Base-by-base conservation (phyloP, 495 filamentous ascomycete genomes). In the Neurospora tetraspora region DNA sequence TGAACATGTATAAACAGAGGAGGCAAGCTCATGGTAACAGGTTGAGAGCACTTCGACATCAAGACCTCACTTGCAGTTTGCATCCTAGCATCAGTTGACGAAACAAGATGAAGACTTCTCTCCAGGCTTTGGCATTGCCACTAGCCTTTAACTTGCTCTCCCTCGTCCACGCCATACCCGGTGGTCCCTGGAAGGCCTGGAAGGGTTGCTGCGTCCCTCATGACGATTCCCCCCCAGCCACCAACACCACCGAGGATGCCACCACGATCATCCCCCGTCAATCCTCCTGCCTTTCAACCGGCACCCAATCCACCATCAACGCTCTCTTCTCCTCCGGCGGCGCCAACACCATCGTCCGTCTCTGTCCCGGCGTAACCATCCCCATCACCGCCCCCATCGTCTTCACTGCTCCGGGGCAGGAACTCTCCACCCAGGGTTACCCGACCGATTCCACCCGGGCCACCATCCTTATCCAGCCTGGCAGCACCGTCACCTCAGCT, bases 271-370 rank as follows among this genome's bases (percentile, higher is more conserved):
- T 3, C 12, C 47, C 47, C 23, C 47, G 47, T 61, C 47, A 61
- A 31, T 27, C 23, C 23, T 31, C 70, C 80, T 73, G 86, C 70
- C 0, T 80, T 75, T 74, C 38, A 70, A 74, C 23, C 70, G 73
- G 73, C 70, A 34, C 34, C n/a, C 61, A 72, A 5, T 31, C 59
- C 12, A 65, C 71, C 37, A 70, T 75, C 43, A 72, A 75, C 37
- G 16, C 31, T 3, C 31, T 70, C 7, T 59, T 75, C 20, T 69
- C 61, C 12, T 31, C 65, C 6, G 73, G 73, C 34, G 73, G 73
- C 18, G 40, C 71, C n/a, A 70, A 72, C 47, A 72, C 73, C n/a
- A 40, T 75, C 9, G 71, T 72, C 18, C 68, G 45, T 4, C 73
- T 75, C n/a, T 75, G 73, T 53, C 71, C 70, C 2, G 71, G 71